Evolutionary conservation across 192 early-diverging fungal species (phyloP), one percentile per base, ranked within the genome.

Genomic region (Backusella tuberculispora): DNA sequence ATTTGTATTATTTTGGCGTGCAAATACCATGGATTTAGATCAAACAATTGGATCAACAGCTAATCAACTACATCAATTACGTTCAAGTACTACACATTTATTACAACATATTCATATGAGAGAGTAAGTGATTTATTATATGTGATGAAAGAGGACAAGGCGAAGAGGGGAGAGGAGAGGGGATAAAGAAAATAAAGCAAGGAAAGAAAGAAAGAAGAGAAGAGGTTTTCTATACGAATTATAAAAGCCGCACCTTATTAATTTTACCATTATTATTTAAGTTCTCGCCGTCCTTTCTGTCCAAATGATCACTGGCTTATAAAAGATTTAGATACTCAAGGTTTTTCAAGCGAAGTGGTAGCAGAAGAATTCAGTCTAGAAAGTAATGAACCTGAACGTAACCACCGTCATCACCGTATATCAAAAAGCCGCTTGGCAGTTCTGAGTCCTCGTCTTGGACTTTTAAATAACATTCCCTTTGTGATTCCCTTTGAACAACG

Each of bases 401-500:
- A 77, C 4, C 46, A 38, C 42, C 44, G 77, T 14, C 76, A 47
- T 14, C 75, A n/a, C 69, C 21, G 10, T 24, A 60, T 60, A 9
- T 78, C 40, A 12, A 81, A 64, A 10, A 72, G 73, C 3, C 76
- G 76, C 40, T 37, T 85, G 43, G 79, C 80, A 1, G 76, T 78
- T 10, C 66, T 83, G 6, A 86, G 85, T 46, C 90, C 90, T 5
- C 84, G 88, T 2, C 81, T 90, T 6, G 83, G 77, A 29, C 74
- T 99, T 24, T 83, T 99, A 66, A 87, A 87, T 44, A 85, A 93
- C 60, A 91, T 99, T 6, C 97, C 97, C 4, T 99, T 97, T 83
- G 90, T 98, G 2, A 90, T 98, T 24, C 93, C 94, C 1, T 97
- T 99, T 77, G 94, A 96, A 66, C 88, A 90, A 66, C 91, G 97